Percentiles rank a stretch among this genome's conserved stretches.
phyloP scores from a whole-genome alignment of 805 yeast species.

The Candida berthetii region DNA sequence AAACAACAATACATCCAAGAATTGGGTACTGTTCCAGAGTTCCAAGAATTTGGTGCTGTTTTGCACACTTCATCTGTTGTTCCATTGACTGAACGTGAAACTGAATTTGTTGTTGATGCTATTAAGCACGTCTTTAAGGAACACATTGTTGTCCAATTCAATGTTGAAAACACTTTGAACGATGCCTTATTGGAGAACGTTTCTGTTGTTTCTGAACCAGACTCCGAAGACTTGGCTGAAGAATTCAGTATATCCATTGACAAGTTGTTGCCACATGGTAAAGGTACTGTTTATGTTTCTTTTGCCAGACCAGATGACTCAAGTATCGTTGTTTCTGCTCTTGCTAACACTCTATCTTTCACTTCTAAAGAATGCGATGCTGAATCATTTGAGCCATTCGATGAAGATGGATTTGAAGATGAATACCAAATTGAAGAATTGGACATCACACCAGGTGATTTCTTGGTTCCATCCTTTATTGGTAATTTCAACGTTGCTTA shows the following conservation, averaged over 20 bases:
- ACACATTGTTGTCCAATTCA: constrained; percentile 73
- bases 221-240: constrained; percentile 43
- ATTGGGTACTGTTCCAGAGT: constrained; percentile 65
- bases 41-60: constrained; percentile 66
- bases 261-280: constrained; percentile 60
- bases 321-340: constrained; percentile 37
- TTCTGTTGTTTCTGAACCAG: constrained; percentile 59
- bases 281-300: constrained; percentile 75
- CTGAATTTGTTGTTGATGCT: constrained; percentile 85
- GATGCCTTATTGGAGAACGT: constrained; percentile 76
- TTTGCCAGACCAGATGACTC: constrained; percentile 52
- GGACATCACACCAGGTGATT: constrained; percentile 74
- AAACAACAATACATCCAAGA: constrained; percentile 68
- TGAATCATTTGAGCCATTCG: constrained; percentile 57
- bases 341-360: constrained; percentile 66
- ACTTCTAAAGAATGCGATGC: constrained; percentile 77
- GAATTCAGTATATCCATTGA: constrained; percentile 73
- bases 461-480: constrained; percentile 67
- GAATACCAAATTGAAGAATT: constrained; percentile 88
- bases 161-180: constrained; percentile 76
- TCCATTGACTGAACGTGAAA: constrained; percentile 83
- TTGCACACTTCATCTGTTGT: constrained; percentile 61
- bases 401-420: constrained; percentile 80
- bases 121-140: constrained; percentile 77
- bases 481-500: constrained; percentile 69